Evolutionary conservation across 768 basidiomycete genomes (phyloP).

Genomic region (Chlorophyllum brunneum): DNA sequence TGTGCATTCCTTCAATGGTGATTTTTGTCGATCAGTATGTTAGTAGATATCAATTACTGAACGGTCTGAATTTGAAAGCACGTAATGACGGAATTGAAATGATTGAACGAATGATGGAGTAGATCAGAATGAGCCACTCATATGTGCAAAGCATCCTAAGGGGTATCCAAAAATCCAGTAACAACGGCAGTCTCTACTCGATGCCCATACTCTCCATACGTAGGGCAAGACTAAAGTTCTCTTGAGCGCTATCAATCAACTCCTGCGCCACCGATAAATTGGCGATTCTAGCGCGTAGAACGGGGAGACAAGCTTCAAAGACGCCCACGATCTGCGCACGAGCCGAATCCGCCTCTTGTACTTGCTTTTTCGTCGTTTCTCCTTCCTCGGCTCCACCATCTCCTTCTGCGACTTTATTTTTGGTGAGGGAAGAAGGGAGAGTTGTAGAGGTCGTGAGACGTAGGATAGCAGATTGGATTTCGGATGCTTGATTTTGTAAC

Average conservation of each 20-base stretch:
- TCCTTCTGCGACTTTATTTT: neutral
- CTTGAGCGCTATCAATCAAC: conserved; percentile 45
- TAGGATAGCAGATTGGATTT: conserved; percentile 23
- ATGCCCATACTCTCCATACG: conserved; percentile 47
- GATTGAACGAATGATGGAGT: too few species aligned
- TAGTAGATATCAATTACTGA: too few species aligned
- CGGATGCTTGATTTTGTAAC: conserved; percentile 24
- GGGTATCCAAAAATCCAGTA: conserved; percentile 1
- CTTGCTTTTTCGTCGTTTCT: neutral
- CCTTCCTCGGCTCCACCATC: neutral
- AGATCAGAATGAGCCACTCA: too few species aligned
- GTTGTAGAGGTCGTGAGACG: conserved; percentile 16
- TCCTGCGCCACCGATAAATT: conserved; percentile 47
- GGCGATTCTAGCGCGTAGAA: conserved; percentile 41
- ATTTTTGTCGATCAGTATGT: too few species aligned
- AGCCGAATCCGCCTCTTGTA: conserved; percentile 22
- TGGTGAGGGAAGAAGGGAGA: neutral
- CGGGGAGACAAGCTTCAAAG: conserved; percentile 43
- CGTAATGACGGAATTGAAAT: too few species aligned
- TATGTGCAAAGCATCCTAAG: too few species aligned
- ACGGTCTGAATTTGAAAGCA: too few species aligned
- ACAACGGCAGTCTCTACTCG: conserved; percentile 5
- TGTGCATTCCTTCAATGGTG: too few species aligned
- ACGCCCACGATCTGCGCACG: conserved; percentile 37
- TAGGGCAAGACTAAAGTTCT: conserved; percentile 42